Conservation (phyloP, 2,329 filamentous ascomycete genomes). For the Clonostachys rhizophaga region DNA sequence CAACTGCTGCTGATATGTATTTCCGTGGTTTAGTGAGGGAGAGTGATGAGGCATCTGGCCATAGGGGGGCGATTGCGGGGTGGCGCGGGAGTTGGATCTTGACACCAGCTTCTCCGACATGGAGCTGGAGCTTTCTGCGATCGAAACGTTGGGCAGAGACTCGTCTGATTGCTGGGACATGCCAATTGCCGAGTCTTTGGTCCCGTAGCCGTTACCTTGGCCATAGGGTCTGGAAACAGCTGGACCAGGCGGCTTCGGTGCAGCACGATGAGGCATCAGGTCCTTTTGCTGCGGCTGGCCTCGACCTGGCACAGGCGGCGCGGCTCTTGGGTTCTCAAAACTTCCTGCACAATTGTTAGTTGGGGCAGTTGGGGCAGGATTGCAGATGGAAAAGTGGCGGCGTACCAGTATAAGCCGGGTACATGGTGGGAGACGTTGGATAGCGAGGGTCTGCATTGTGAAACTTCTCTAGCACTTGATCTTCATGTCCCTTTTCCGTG, state of each 20-base stretch:
- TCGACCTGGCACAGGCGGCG: slow-evolving; percentile 75
- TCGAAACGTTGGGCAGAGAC: not conserved
- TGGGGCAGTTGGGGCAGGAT: not conserved
- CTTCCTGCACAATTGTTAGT: slow-evolving; percentile 49
- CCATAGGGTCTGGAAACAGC: slow-evolving; percentile 45
- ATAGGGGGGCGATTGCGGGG: slow-evolving; percentile 43
- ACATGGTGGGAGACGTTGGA: not conserved
- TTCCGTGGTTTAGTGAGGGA: slow-evolving; percentile 30
- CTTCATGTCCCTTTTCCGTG: slow-evolving; percentile 72
- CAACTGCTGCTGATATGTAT: slow-evolving; percentile 56
- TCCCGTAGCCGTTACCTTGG: slow-evolving; percentile 34
- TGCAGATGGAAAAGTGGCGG: slow-evolving; percentile 46
- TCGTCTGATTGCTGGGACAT: slow-evolving; percentile 58
- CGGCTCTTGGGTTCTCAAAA: slow-evolving; percentile 94
- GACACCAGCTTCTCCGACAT: slow-evolving; percentile 24
- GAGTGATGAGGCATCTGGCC: slow-evolving; percentile 34
- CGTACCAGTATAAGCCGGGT: slow-evolving; percentile 48
- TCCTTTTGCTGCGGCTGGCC: slow-evolving; percentile 45
- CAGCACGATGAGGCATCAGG: slow-evolving; percentile 73
- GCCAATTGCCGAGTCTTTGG: slow-evolving; percentile 60
- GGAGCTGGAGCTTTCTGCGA: not conserved
- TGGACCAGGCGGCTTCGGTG: slow-evolving; percentile 77
- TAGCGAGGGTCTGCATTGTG: slow-evolving; percentile 50
- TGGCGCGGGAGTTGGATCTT: slow-evolving; percentile 62
- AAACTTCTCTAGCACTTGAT: slow-evolving; percentile 94